These are phyloP conservation scores for Wickerhamiella occidentalis DNA, from an alignment of 805 yeast species.

Conservation along the genomic window DNA sequence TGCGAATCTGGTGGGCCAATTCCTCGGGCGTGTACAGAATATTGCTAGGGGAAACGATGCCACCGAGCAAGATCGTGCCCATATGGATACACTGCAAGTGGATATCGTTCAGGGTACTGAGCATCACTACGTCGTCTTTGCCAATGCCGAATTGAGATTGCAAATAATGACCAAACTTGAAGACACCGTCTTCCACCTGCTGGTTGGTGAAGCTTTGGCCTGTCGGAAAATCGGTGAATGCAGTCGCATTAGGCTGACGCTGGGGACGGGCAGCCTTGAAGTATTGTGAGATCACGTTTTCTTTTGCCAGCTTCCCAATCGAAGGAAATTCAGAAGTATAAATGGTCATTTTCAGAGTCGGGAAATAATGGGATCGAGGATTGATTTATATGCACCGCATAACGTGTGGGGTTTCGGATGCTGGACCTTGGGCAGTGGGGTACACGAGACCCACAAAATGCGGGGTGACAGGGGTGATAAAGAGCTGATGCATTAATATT, in stretches of 20 bases:
- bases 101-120: slow-evolving; percentile 25
- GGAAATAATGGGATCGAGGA: background rate
- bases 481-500: too few species aligned
- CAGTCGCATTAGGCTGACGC: background rate
- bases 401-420: background rate
- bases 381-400: background rate
- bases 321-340: slow-evolving; percentile 2
- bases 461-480: too few species aligned
- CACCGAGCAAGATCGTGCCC: slow-evolving; percentile 24
- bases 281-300: slow-evolving; percentile 3
- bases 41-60: slow-evolving; percentile 27
- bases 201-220: background rate
- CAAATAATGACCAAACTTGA: slow-evolving; percentile 18
- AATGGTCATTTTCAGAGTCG: background rate
- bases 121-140: slow-evolving; percentile 26
- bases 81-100: slow-evolving; percentile 25
- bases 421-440: background rate
- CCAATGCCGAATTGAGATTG: slow-evolving; percentile 16
- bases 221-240: slow-evolving; percentile 6
- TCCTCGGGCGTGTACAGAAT: slow-evolving; percentile 26
- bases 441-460: too few species aligned
- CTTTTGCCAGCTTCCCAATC: background rate
- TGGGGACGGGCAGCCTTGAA: background rate
- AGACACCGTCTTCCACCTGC: slow-evolving; percentile 12
- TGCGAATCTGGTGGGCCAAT: slow-evolving; percentile 24